A percentile compares a stretch with the other conserved stretches of the same genome.
These are phyloP conservation scores for Blastobotrys malaysiensis DNA, from an alignment of 1,139 yeast species.

Conservation along the genomic window DNA sequence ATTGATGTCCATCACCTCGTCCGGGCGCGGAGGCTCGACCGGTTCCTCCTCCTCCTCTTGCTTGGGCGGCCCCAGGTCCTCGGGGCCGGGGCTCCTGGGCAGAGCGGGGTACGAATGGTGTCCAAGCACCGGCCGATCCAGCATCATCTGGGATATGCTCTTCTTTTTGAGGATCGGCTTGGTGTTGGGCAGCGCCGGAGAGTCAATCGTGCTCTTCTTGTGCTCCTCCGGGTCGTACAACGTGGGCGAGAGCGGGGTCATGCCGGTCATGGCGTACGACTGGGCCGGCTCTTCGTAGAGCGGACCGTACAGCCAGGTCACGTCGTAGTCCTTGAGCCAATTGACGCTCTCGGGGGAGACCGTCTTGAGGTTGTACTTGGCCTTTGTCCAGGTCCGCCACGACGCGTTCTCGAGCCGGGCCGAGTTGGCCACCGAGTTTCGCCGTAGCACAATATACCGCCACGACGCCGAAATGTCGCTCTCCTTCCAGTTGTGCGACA, in stretches of 20 bases:
- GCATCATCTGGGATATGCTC: constrained; percentile 69
- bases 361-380: constrained; percentile 63
- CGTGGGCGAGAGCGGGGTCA: constrained; percentile 11
- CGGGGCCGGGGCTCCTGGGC: neutral
- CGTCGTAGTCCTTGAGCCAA: constrained; percentile 80
- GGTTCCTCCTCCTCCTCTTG: neutral
- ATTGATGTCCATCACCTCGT: neutral
- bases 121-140: constrained; percentile 33
- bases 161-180: constrained; percentile 80
- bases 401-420: constrained; percentile 74
- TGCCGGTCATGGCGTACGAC: constrained; percentile 21
- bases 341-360: constrained; percentile 72
- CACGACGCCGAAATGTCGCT: constrained; percentile 88
- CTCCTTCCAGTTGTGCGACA: constrained; percentile 95
- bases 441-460: constrained; percentile 81
- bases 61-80: neutral
- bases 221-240: constrained; percentile 11
- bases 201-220: constrained; percentile 13
- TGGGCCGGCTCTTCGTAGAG: constrained; percentile 47
- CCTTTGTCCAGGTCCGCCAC: constrained; percentile 88
- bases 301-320: constrained; percentile 87
- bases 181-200: constrained; percentile 33
- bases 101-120: neutral
- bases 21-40: too few species aligned
- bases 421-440: constrained; percentile 55